Percentiles rank a stretch among this genome's conserved stretches.
Evolutionary conservation across 1,284 basidiomycete species (phyloP).

Genomic region (Papiliotrema terrestris): DNA sequence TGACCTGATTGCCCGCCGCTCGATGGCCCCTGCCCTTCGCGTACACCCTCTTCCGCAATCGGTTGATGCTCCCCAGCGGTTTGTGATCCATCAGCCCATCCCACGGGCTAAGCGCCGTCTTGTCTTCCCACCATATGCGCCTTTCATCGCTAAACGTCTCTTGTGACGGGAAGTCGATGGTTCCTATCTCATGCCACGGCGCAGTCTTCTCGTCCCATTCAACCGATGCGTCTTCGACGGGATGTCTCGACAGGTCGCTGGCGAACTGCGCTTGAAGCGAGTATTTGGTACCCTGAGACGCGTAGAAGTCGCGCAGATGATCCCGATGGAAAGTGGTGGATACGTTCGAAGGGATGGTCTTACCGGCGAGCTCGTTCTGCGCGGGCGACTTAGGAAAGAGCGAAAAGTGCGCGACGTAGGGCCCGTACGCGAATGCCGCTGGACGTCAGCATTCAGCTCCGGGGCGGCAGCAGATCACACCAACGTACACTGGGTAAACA

Average conservation of each 20-base stretch:
- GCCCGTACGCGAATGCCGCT: conserved; percentile 20
- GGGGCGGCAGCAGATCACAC: background rate
- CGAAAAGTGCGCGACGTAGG: conserved; percentile 19
- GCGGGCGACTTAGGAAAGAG: conserved; percentile 7
- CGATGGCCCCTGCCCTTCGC: conserved; percentile 11
- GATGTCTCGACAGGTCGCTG: conserved; percentile 11
- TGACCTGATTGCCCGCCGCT: conserved; percentile 11
- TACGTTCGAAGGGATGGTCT: conserved; percentile 5
- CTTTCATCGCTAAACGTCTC: conserved; percentile 17
- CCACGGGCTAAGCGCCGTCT: conserved; percentile 17
- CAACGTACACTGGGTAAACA: conserved; percentile 24
- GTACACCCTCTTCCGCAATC: conserved; percentile 19
- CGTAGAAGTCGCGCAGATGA: conserved; percentile 10
- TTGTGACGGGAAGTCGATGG: conserved; percentile 8
- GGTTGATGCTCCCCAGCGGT: conserved; percentile 19
- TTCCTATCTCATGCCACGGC: conserved; percentile 18
- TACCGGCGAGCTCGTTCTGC: conserved; percentile 7
- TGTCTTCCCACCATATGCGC: conserved; percentile 20
- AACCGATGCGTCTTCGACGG: conserved; percentile 17
- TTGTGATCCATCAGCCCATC: conserved; percentile 14
- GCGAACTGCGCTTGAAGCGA: conserved; percentile 13
- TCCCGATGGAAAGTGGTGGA: conserved; percentile 16
- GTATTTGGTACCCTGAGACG: conserved; percentile 7
- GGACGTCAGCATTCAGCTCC: background rate
- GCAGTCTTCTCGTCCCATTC: conserved; percentile 15